Percentiles rank a stretch among this genome's conserved stretches.
Evolutionary conservation across 163 green algal genomes (phyloP).

Genomic region (Chloromonas sp.): DNA sequence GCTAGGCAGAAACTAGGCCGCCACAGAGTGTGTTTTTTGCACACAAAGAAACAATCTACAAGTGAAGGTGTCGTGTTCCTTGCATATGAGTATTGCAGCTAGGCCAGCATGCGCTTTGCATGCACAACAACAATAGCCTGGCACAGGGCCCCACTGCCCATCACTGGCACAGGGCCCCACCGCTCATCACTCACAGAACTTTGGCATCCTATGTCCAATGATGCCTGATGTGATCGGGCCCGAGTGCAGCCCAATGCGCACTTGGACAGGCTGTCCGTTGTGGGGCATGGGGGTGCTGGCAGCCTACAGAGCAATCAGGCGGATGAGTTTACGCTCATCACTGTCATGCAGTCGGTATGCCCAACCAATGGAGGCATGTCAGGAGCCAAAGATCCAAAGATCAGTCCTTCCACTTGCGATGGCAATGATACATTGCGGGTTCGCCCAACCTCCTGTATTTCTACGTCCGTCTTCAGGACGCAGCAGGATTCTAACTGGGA

Average conservation of each 20-base stretch:
- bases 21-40: neutral
- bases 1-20: too few relatives aligned
- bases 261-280: neutral
- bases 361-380: too few relatives aligned
- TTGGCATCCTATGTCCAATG: conserved; percentile 1
- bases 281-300: neutral
- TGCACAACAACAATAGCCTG: neutral
- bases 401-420: too few relatives aligned
- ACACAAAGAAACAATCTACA: neutral
- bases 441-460: too few relatives aligned
- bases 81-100: neutral
- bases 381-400: too few relatives aligned
- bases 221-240: conserved; percentile 3
- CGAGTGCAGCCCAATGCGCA: conserved; percentile 5
- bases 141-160: neutral
- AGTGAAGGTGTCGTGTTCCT: too few relatives aligned
- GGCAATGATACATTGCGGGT: too few relatives aligned
- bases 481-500: too few relatives aligned
- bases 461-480: too few relatives aligned
- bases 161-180: too few relatives aligned
- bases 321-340: neutral
- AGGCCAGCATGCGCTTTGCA: neutral
- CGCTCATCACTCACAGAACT: neutral
- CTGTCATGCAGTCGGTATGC: neutral
- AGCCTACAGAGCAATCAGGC: neutral